A percentile compares a stretch with the other conserved stretches of the same genome.
Conservation (phyloP, 1,284 basidiomycete genomes). For the Ganoderma boninense region DNA sequence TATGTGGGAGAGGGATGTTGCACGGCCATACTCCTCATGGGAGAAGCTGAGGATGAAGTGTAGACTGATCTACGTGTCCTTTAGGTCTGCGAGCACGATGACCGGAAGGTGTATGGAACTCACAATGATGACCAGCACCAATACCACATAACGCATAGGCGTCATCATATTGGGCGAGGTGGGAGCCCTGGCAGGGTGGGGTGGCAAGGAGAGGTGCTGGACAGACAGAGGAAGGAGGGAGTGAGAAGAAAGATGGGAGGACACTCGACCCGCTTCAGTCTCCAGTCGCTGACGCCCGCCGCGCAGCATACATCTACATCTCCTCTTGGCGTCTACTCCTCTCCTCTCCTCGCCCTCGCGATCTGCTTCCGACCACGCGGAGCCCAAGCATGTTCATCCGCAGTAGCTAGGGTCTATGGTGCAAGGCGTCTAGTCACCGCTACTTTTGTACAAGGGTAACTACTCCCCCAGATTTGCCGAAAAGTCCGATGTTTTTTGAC, state of each 20-base stretch:
- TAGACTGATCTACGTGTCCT: slow-evolving; percentile 61
- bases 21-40: slow-evolving; percentile 72
- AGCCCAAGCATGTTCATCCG: no score
- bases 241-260: slow-evolving; percentile 10
- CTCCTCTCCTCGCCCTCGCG: no score
- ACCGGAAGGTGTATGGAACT: slow-evolving; percentile 36
- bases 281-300: background rate
- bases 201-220: slow-evolving; percentile 19
- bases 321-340: background rate
- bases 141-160: slow-evolving; percentile 75
- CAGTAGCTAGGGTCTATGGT: no score
- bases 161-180: slow-evolving; percentile 70
- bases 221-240: slow-evolving; percentile 6
- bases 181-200: slow-evolving; percentile 26
- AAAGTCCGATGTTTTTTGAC: no score
- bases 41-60: slow-evolving; percentile 79
- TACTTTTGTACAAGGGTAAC: no score
- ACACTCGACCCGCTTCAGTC: background rate
- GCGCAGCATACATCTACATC: background rate
- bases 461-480: no score
- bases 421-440: no score
- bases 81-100: slow-evolving; percentile 5
- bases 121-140: slow-evolving; percentile 73
- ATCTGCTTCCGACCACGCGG: background rate
- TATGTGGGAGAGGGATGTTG: slow-evolving; percentile 65